Conservation (phyloP, 345 rosid genomes). For the Melaleuca quinquenervia region DNA sequence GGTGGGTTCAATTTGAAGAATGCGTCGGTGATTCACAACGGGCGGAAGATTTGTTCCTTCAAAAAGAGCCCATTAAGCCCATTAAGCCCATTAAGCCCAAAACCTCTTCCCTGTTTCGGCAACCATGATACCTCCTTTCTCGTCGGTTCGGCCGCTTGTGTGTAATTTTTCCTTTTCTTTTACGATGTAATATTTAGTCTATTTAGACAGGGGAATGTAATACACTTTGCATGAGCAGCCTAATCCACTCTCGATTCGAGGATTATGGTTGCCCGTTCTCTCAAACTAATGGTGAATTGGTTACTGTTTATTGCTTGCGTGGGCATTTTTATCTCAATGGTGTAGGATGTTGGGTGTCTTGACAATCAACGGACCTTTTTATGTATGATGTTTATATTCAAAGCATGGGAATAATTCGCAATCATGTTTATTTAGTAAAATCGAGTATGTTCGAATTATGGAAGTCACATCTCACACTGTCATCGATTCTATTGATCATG, state of each 20-base stretch:
- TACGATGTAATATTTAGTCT: too few species aligned
- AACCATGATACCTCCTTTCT: too few species aligned
- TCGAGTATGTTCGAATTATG: background rate
- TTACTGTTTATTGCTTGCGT: background rate
- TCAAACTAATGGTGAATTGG: background rate
- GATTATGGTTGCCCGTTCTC: background rate
- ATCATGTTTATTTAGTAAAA: background rate
- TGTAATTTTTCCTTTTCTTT: too few species aligned
- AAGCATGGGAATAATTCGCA: background rate
- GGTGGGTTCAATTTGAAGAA: background rate
- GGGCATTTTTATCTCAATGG: background rate
- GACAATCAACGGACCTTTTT: background rate
- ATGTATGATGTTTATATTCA: rapidly evolving
- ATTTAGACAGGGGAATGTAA: too few species aligned
- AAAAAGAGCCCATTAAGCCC: background rate
- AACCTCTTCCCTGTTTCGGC: too few species aligned
- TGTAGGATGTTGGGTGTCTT: rapidly evolving
- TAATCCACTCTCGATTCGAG: background rate
- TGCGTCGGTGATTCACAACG: background rate
- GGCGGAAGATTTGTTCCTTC: background rate
- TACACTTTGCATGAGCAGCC: background rate
- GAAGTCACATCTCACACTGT: background rate
- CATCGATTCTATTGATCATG: background rate
- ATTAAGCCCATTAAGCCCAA: background rate
- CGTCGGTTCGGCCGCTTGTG: too few species aligned